These are phyloP conservation scores for Lasiodiplodia sp. DNA, from an alignment of 2,329 filamentous ascomycete species.

Conservation along the genomic window DNA sequence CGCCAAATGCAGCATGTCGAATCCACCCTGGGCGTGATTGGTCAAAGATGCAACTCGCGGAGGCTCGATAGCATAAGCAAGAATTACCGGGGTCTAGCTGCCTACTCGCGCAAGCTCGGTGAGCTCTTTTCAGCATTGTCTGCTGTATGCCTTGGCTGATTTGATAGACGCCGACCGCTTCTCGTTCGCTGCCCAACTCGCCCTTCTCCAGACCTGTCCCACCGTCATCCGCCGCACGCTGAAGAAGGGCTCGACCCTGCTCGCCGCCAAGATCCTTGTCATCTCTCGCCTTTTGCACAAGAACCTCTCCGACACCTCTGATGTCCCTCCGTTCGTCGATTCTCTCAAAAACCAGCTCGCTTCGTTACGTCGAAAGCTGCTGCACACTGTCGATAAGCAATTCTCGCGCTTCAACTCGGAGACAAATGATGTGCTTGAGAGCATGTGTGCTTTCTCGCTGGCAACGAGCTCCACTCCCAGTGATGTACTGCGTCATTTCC, in stretches of 20 bases:
- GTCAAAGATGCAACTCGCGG: conserved; percentile 76
- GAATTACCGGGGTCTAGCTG: conserved; percentile 64
- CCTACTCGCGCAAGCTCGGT: conserved; percentile 49
- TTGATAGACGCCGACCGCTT: conserved; percentile 51
- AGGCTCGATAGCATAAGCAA: conserved; percentile 70
- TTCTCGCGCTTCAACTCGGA: conserved; percentile 47
- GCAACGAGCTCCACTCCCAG: conserved; percentile 79
- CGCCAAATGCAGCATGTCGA: conserved; percentile 78
- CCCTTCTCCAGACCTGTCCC: conserved; percentile 65
- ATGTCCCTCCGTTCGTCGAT: conserved; percentile 63
- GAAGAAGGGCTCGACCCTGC: conserved; percentile 57
- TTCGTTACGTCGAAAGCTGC: conserved; percentile 67
- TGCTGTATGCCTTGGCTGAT: neutral
- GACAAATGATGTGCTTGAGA: conserved; percentile 67
- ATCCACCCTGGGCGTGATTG: conserved; percentile 73
- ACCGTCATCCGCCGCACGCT: conserved; percentile 61
- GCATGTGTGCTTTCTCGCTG: conserved; percentile 82
- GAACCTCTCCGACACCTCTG: conserved; percentile 65
- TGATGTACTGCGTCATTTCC: conserved; percentile 81
- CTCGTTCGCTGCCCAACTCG: conserved; percentile 63
- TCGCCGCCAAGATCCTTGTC: conserved; percentile 72
- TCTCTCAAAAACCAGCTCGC: conserved; percentile 69
- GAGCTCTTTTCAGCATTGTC: conserved; percentile 34
- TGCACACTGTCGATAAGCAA: conserved; percentile 68
- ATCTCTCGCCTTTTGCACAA: conserved; percentile 78